Percentiles rank a stretch among this genome's conserved stretches.
Conservation (phyloP, 176 grass and related monocot genomes). For the Oropetium thomaeum region DNA sequence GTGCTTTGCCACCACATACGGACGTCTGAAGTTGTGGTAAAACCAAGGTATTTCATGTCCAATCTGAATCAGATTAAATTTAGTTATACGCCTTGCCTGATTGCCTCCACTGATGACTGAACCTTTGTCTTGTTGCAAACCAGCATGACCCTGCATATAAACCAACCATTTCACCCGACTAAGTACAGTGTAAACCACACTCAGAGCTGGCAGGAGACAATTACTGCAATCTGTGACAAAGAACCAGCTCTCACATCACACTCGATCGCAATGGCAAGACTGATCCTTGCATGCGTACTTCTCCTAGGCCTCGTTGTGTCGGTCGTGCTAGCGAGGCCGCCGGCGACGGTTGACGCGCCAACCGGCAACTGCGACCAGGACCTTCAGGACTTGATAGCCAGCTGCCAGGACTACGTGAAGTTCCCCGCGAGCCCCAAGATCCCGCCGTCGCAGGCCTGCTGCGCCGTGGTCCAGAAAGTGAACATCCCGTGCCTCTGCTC, state of each 20-base stretch:
- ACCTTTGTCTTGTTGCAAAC: not conserved
- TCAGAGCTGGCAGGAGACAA: not conserved
- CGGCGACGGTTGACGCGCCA: not conserved
- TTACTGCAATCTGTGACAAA: not conserved
- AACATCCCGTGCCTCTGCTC: constrained; percentile 57
- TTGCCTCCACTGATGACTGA: not conserved
- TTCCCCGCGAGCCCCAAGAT: constrained; percentile 39
- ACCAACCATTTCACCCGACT: not conserved
- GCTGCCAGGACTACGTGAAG: constrained; percentile 37
- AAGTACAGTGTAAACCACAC: not conserved
- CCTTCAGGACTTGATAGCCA: constrained; percentile 1
- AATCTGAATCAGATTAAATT: not conserved
- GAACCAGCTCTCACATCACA: not conserved
- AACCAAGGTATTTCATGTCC: not conserved
- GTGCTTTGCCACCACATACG: constrained; percentile 7
- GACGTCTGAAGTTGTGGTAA: not conserved
- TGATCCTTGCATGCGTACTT: constrained; percentile 22
- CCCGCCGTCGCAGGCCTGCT: constrained; percentile 44
- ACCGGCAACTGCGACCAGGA: constrained; percentile 15
- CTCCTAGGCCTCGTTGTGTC: constrained; percentile 18
- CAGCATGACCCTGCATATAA: constrained; percentile 19
- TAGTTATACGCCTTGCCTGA: not conserved
- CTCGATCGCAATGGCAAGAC: constrained; percentile 29
- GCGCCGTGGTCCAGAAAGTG: constrained; percentile 29
- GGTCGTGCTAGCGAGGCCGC: not conserved